These are phyloP conservation scores for Chaetomium sp. DNA, from an alignment of 2,329 filamentous ascomycete species.

Conservation along the genomic window DNA sequence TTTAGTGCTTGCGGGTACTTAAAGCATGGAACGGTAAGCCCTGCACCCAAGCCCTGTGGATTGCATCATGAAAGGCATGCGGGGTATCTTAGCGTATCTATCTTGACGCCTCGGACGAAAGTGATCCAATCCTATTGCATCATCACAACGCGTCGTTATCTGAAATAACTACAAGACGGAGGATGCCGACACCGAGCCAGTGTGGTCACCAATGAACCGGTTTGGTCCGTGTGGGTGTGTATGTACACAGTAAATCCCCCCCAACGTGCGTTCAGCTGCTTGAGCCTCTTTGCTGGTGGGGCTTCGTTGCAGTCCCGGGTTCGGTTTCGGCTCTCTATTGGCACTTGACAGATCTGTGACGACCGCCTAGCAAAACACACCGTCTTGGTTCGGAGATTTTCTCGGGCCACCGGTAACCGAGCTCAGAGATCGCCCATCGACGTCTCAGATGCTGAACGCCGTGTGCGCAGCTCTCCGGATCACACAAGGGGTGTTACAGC, in stretches of 20 bases:
- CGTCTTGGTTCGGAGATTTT: constrained; percentile 27
- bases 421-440: constrained; percentile 25
- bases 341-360: constrained; percentile 7
- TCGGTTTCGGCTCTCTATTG: neutral
- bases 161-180: neutral
- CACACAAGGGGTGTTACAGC: constrained; percentile 28
- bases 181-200: neutral
- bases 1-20: constrained; percentile 41
- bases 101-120: neutral
- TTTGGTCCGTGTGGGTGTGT: neutral
- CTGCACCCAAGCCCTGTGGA: constrained; percentile 7
- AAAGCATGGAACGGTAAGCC: constrained; percentile 35
- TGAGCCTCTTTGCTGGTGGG: neutral
- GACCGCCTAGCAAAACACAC: neutral
- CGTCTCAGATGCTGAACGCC: constrained; percentile 34
- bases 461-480: constrained; percentile 22
- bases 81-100: neutral
- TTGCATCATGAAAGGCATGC: constrained; percentile 15
- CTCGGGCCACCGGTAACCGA: constrained; percentile 11
- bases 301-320: neutral
- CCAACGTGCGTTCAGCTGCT: neutral
- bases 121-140: neutral
- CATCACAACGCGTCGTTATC: neutral
- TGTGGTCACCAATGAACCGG: neutral
- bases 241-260: neutral